A percentile compares a stretch with the other conserved stretches of the same genome.
phyloP scores from a whole-genome alignment of 2,329 filamentous ascomycete genomes.

The Microdochium paspali region DNA sequence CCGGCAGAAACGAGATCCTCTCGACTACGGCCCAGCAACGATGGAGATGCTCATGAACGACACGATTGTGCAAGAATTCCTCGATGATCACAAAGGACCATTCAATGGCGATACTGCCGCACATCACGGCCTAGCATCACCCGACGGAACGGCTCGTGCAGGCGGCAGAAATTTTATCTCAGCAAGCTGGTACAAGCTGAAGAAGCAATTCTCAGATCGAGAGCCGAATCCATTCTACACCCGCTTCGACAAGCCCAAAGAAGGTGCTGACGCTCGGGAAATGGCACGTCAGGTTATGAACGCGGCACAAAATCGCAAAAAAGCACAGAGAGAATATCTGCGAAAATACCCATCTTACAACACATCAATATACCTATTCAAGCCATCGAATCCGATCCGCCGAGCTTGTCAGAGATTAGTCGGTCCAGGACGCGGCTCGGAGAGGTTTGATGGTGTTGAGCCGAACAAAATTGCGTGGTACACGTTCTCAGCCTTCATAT shows the following conservation, averaged over 20 bases:
- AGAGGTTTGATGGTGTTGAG: constrained; percentile 81
- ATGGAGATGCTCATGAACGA: constrained; percentile 97
- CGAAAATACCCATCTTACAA: constrained; percentile 85
- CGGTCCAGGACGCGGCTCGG: constrained; percentile 76
- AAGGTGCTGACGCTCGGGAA: constrained; percentile 71
- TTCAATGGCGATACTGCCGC: constrained; percentile 24
- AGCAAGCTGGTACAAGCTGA: constrained; percentile 50
- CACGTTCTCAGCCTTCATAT: constrained; percentile 85
- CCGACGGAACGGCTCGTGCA: constrained; percentile 24
- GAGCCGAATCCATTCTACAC: constrained; percentile 96
- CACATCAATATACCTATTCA: constrained; percentile 81
- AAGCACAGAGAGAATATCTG: constrained; percentile 85
- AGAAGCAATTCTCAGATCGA: constrained; percentile 45
- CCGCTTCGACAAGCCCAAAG: constrained; percentile 61
- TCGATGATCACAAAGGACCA: constrained; percentile 60
- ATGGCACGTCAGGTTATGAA: constrained; percentile 88
- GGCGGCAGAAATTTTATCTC: constrained; percentile 39
- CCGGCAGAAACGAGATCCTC: constrained; percentile 61
- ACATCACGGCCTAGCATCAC: constrained; percentile 19
- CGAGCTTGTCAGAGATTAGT: constrained; percentile 82
- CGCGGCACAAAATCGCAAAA: constrained; percentile 72
- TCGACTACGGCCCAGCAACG: constrained; percentile 85
- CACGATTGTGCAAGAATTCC: constrained; percentile 86
- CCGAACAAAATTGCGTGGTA: constrained; percentile 91
- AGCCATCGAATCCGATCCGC: constrained; percentile 66